Evolutionary conservation across 192 early-diverging fungal genomes (phyloP), one percentile per base, ranked within the genome.

Genomic region (Dissophora ornata): DNA sequence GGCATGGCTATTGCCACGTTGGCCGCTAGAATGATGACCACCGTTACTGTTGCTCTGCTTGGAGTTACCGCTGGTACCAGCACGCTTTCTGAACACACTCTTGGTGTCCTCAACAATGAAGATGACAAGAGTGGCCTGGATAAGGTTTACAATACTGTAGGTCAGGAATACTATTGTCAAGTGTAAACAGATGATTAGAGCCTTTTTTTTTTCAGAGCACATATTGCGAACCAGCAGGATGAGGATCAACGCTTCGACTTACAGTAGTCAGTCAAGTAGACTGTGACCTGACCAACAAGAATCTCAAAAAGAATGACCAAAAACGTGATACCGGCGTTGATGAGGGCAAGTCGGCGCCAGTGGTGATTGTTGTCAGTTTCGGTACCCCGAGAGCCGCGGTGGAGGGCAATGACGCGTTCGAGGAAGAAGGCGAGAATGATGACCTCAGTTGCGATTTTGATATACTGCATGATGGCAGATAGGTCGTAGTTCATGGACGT

Each of bases 401-500:
- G 65, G 28, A 77, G 51, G 25, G 73, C 64, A 51, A 77, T 62
- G 38, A 67, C 73, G 25, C 73, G 73, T 3, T 77, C 65, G 16
- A 77, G 65, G 59, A 77, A 77, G 54, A 77, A 77, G 26, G 55
- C 50, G 1, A 62, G 32, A n/a, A 77, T 77, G 32, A 77, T 62
- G 53, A 67, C 42, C 46, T 77, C 73, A 21, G 73, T 77, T 24
- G 73, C 73, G 33, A 77, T 77, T 38, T 77, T 77, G 52, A 77
- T 25, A 15, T 77, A 77, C 30, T 77, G 73, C 64, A 77, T 77
- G 40, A 62, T 48, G 10, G 73, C 58, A 0, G 73, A 67, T 32
- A 77, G 38, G 7, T 57, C 19, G 7, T 49, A 61, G 59, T 77
- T 49, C 73, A 67, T 77, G 0, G 33, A 28, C n/a, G 47, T 62